phyloP scores from a whole-genome alignment of 2,329 filamentous ascomycete species.

The Talaromyces sp. region DNA sequence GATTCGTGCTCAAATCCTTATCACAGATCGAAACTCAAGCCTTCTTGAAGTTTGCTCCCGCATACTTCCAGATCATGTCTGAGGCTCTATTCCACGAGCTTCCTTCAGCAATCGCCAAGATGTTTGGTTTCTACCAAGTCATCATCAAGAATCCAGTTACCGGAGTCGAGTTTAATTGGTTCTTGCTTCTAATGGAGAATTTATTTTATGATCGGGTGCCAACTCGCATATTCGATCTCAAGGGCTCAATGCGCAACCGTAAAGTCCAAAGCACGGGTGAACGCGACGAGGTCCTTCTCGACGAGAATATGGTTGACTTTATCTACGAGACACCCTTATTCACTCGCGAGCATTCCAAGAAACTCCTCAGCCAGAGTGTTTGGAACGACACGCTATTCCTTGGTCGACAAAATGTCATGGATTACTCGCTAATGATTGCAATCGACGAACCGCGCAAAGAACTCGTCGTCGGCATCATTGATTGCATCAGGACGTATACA shows the following conservation, averaged over 20 bases:
- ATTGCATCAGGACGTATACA: constrained; percentile 96
- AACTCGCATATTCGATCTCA: constrained; percentile 89
- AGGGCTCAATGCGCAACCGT: constrained; percentile 97
- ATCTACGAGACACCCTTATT: constrained; percentile 97
- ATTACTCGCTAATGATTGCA: constrained; percentile 97
- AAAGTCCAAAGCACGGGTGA: constrained; percentile 95
- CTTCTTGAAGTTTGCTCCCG: constrained; percentile 91
- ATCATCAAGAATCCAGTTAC: constrained; percentile 93
- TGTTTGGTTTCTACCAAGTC: constrained; percentile 97
- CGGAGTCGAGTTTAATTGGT: constrained; percentile 89
- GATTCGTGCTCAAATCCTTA: constrained; percentile 87
- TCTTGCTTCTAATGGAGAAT: constrained; percentile 94
- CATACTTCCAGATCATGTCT: constrained; percentile 96
- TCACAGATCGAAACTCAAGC: constrained; percentile 89
- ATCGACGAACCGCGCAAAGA: constrained; percentile 88
- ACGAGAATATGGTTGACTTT: constrained; percentile 99
- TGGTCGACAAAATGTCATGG: constrained; percentile 95
- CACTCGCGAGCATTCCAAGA: constrained; percentile 92
- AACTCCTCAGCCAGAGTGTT: constrained; percentile 82
- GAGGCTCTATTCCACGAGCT: constrained; percentile 93
- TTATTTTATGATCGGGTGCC: constrained; percentile 92
- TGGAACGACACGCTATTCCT: constrained; percentile 98
- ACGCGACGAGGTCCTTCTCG: constrained; percentile 90
- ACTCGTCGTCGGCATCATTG: constrained; percentile 94
- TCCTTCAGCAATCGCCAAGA: constrained; percentile 96